Evolutionary conservation across 2,329 filamentous ascomycete species (phyloP).

Genomic region (Trichoderma arundinaceum): DNA sequence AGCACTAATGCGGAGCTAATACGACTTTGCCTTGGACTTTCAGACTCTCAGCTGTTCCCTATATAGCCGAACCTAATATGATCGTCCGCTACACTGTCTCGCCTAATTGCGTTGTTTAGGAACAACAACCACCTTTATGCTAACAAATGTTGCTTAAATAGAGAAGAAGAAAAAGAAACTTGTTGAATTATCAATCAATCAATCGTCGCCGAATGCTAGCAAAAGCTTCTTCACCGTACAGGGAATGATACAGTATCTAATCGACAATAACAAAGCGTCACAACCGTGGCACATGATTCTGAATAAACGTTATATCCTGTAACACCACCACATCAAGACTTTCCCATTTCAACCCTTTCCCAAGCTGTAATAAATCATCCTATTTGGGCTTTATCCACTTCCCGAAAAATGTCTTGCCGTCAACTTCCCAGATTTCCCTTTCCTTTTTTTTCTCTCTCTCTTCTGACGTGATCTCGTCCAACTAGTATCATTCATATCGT

Average conservation of each 20-base stretch:
- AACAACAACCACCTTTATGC: neutral
- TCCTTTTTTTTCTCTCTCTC: neutral
- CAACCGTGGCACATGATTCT: slow-evolving; percentile 7
- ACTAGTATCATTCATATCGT: slow-evolving; percentile 2
- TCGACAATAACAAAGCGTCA: slow-evolving; percentile 11
- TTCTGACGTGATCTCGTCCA: neutral
- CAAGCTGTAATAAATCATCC: slow-evolving; percentile 4
- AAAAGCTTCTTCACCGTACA: slow-evolving; percentile 14
- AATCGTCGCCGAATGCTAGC: slow-evolving; percentile 25
- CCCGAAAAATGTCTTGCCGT: neutral
- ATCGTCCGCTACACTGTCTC: slow-evolving; percentile 3
- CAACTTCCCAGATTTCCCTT: neutral
- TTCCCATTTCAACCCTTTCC: slow-evolving; percentile 4
- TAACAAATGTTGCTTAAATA: neutral
- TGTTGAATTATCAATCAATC: slow-evolving; percentile 21
- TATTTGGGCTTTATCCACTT: neutral
- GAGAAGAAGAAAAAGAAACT: neutral
- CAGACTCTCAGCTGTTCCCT: neutral
- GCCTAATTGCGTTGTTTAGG: neutral
- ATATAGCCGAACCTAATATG: slow-evolving; percentile 1
- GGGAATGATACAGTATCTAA: slow-evolving; percentile 23
- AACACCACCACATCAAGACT: slow-evolving; percentile 1
- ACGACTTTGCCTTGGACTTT: neutral
- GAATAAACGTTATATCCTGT: slow-evolving; percentile 5
- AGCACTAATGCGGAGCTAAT: slow-evolving; percentile 19